phyloP scores from a whole-genome alignment of 208 protist species.

The Acanthamoeba castellanii region DNA sequence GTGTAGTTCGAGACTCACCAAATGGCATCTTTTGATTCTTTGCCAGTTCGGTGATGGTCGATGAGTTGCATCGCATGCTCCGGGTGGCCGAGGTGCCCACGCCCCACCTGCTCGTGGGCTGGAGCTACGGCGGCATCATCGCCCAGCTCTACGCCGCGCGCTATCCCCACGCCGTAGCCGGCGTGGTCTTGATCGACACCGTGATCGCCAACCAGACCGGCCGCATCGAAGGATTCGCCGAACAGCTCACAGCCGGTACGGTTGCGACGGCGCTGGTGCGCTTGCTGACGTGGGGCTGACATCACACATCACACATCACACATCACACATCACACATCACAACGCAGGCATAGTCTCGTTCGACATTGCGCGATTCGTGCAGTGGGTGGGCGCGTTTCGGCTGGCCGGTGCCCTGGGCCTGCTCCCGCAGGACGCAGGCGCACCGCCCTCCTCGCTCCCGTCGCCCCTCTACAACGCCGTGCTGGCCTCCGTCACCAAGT shows the following conservation, averaged over 20 bases:
- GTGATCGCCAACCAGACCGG: neutral
- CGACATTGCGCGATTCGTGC: neutral
- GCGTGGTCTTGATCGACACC: neutral
- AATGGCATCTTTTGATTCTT: too few species aligned
- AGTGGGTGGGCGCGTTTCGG: neutral
- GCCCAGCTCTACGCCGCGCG: neutral
- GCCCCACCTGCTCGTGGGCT: slow-evolving; percentile 3
- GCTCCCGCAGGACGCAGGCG: neutral
- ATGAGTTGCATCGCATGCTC: neutral
- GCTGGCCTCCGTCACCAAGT: slow-evolving; percentile 1
- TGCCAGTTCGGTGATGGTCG: neutral
- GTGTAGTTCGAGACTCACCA: too few species aligned
- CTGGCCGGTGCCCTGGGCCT: neutral
- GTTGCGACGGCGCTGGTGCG: neutral
- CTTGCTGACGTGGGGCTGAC: neutral
- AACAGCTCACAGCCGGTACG: neutral
- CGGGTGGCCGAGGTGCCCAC: neutral
- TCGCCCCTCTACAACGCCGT: neutral
- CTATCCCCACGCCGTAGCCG: neutral
- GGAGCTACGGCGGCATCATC: neutral
- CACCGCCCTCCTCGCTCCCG: neutral
- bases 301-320: neutral
- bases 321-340: neutral
- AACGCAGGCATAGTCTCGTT: neutral
- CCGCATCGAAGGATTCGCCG: neutral